Evolutionary conservation across 495 filamentous ascomycete genomes (phyloP), one percentile per base, ranked within the genome.

Genomic region (Penicillium turbatum): DNA sequence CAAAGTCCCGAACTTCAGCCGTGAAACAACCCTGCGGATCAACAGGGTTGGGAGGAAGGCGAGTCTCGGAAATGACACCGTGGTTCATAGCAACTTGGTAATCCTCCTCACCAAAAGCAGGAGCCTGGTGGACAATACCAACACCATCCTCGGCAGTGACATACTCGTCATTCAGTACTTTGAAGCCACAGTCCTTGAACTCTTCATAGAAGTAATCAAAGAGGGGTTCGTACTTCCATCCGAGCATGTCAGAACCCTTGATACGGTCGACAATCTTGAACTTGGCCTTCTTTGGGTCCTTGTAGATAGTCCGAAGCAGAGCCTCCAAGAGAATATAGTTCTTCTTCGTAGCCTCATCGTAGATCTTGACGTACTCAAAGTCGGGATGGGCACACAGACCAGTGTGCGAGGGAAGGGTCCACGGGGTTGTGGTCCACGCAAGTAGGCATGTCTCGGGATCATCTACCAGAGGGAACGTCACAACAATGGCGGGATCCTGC

Each of bases 221-320:
- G 1, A 91, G 80, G 9, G 95, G 95, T 64, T 89, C 76, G 66
- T 97, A 98, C 62, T 84, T 87, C 89, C 90, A 96, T 37, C 90
- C 93, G 30, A 87, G 72, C 87, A 97, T 93, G 9, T 90, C 84
- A 51, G 82, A 87, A 40, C 93, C 95, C 71, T 85, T 91, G 52
- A 95, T 70, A 56, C 85, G 89, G 36, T 88, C 80, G 10, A 96
- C 60, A 30, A 96, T 79, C 75, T 91, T 93, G 73, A 85, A 97
- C 63, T 97, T 96, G 38, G 92, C 92, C 77, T 97, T 97, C 78
- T 97, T 98, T 12, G 87, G 86, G 60, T 96, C 90, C 71, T 97
- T 97, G 72, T 97, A 97, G 7, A 97, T 73, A 6, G 87, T 96
- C 35, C 79, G 79, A 31, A 98, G 80, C 15, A 95, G 79, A 47